These are phyloP conservation scores for Gypsophila paniculata DNA, from an alignment of 179 eudicot genomes.

Conservation along the genomic window DNA sequence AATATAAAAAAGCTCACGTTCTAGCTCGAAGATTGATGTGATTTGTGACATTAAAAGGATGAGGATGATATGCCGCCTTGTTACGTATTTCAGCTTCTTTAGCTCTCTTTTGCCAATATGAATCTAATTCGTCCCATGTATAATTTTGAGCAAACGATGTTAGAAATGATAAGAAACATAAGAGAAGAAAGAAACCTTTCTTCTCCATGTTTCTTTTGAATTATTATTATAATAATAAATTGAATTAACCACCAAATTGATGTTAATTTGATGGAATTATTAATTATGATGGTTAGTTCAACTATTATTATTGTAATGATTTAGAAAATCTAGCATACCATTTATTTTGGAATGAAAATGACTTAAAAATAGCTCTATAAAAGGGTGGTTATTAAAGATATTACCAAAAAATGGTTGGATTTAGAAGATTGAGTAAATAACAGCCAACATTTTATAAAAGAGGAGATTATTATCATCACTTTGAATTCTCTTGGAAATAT, in stretches of 20 bases:
- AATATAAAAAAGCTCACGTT: constrained; percentile 32
- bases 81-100: constrained; percentile 23
- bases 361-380: constrained; percentile 10
- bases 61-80: constrained; percentile 32
- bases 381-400: constrained; percentile 5
- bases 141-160: constrained; percentile 17
- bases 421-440: not conserved
- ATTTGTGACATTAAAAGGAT: constrained; percentile 46
- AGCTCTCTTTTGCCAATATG: constrained; percentile 27
- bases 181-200: constrained; percentile 11
- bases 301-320: not conserved
- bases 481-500: too few relatives aligned
- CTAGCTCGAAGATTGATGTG: constrained; percentile 38
- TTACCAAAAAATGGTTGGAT: constrained; percentile 17
- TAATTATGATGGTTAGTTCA: constrained; percentile 17
- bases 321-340: not conserved
- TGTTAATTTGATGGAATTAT: not conserved
- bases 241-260: constrained; percentile 17
- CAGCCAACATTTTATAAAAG: not conserved
- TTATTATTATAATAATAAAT: not conserved
- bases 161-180: constrained; percentile 7
- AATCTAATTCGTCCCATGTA: constrained; percentile 17
- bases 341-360: constrained; percentile 18
- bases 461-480: not conserved
- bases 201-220: constrained; percentile 31